phyloP scores from a whole-genome alignment of 2,329 filamentous ascomycete genomes.

The Colletotrichum sp. region DNA sequence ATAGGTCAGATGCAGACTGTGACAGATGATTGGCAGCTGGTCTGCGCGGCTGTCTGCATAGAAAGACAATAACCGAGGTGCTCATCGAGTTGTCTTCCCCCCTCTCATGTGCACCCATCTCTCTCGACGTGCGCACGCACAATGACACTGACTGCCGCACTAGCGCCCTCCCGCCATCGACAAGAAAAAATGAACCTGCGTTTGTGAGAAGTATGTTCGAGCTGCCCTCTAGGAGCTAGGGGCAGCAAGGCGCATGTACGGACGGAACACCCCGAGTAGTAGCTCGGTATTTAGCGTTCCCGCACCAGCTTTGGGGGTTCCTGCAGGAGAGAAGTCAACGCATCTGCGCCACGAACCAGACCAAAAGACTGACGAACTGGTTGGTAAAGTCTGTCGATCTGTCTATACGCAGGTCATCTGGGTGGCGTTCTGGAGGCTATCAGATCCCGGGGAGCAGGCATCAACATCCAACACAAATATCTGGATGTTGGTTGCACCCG shows the following conservation, averaged over 20 bases:
- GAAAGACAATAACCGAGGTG: not conserved
- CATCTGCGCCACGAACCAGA: not conserved
- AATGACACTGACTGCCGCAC: not conserved
- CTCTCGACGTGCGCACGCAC: not conserved
- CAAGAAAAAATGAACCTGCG: too few species aligned
- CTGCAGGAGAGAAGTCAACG: constrained; percentile 1
- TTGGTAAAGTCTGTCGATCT: not conserved
- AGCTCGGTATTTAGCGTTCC: not conserved
- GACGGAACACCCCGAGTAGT: constrained; percentile 3
- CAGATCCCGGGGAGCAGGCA: not conserved
- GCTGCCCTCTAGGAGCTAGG: not conserved
- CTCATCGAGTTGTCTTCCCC: not conserved
- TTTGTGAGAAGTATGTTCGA: not conserved
- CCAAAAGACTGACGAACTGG: not conserved
- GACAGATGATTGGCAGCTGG: not conserved
- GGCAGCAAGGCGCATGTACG: not conserved
- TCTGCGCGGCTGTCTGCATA: not conserved
- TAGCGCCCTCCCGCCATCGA: not conserved
- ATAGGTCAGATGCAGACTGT: not conserved
- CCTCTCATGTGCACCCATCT: not conserved
- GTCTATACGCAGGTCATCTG: not conserved
- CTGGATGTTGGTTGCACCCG: not conserved
- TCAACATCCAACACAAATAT: not conserved
- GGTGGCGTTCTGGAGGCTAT: not conserved
- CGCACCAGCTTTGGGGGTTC: not conserved